Conservation (phyloP, 2,329 filamentous ascomycete species). For the Hypoxylon sp. region DNA sequence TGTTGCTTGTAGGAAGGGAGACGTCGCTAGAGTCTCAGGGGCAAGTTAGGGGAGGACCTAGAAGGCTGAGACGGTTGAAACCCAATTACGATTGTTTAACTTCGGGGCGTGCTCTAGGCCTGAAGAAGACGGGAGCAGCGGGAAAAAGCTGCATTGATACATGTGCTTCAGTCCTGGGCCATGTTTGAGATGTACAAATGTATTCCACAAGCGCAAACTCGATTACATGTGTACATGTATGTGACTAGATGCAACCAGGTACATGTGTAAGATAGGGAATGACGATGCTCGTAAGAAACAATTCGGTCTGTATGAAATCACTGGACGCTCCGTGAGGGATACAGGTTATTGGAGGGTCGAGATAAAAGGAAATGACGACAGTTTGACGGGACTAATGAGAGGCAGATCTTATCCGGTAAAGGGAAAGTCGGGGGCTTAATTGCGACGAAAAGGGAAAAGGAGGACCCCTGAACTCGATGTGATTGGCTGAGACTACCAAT, state of each 20-base stretch:
- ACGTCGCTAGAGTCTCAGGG: constrained; percentile 14
- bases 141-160: constrained; percentile 27
- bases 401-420: constrained; percentile 28
- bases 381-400: constrained; percentile 33
- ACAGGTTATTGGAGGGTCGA: constrained; percentile 19
- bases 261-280: constrained; percentile 7
- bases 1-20: constrained; percentile 22
- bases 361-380: constrained; percentile 43
- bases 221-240: constrained; percentile 3
- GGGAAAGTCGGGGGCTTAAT: constrained; percentile 27
- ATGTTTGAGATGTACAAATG: constrained; percentile 29
- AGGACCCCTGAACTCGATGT: constrained; percentile 1
- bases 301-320: constrained; percentile 24
- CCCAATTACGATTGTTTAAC: constrained; percentile 27
- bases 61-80: constrained; percentile 36
- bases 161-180: constrained; percentile 26
- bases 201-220: too few species aligned
- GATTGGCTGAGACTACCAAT: constrained; percentile 33
- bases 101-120: constrained; percentile 28
- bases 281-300: constrained; percentile 4
- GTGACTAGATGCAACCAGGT: constrained; percentile 4
- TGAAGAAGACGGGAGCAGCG: constrained; percentile 10
- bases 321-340: constrained; percentile 1
- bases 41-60: constrained; percentile 9
- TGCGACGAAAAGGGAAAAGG: constrained; percentile 46